Conservation (phyloP, 192 early-diverging fungal genomes). For the Anaeromyces robustus region DNA sequence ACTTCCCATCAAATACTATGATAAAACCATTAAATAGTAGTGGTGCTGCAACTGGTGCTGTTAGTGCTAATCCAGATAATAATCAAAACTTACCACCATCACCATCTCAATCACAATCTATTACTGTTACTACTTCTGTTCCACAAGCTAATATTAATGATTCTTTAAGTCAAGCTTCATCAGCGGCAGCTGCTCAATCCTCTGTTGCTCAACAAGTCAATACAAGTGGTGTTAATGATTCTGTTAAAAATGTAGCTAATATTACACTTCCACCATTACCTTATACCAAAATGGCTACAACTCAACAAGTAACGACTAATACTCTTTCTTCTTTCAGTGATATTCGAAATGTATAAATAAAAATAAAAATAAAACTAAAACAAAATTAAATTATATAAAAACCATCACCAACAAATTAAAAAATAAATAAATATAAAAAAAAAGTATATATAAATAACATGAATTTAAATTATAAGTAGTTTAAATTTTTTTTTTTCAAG, state of each 20-base stretch:
- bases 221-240: background rate
- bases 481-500: too few relatives aligned
- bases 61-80: background rate
- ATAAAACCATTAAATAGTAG: background rate
- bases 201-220: background rate
- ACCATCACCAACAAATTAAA: too few relatives aligned
- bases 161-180: background rate
- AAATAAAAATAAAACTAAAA: too few relatives aligned
- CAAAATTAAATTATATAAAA: too few relatives aligned
- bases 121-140: background rate
- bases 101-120: background rate
- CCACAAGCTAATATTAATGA: background rate
- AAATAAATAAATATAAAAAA: too few relatives aligned
- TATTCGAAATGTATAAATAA: too few relatives aligned
- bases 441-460: too few relatives aligned
- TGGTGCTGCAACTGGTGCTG: background rate
- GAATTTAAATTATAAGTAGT: too few relatives aligned
- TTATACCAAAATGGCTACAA: background rate
- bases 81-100: background rate
- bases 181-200: background rate
- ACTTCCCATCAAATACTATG: background rate
- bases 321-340: background rate
- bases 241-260: background rate
- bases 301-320: background rate
- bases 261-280: background rate